Base-by-base conservation (phyloP, 2,329 filamentous ascomycete genomes). In the Leptodontidium sp. region DNA sequence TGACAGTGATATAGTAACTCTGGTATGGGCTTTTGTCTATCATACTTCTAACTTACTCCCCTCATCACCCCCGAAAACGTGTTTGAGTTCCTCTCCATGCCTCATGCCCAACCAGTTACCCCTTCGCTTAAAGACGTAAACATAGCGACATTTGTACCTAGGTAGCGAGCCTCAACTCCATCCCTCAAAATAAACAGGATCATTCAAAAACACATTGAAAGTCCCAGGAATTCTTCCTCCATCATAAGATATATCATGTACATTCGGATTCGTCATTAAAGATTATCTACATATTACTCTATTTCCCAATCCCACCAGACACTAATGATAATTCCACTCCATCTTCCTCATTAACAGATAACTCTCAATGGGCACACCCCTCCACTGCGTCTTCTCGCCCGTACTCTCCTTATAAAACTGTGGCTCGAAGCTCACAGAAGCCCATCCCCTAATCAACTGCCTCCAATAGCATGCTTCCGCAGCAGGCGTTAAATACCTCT, bases 401-500 rank as follows among this genome's bases (percentile, higher is more conserved):
- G 24, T 65, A 24, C 29, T 57, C 26, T 57, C 61, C 45, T 66
- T 66, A 24, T 49, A 72, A 26, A 49, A 57, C n/a, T 64, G 58
- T 21, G 72, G 70, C 49, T 59, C 59, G 38, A 70, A 70, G 52
- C 70, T 74, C 6, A 74, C 69, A 9, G 43, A 61, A 24, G 68
- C 71, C 69, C 66, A 74, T 1, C 70, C 66, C 21, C 45, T 32
- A 21, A 72, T 32, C 67, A 71, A 47, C 59, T 68, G 40, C 32
- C 71, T 64, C 71, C 85, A 87, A 71, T 87, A 87, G 70, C 85
- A 88, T 2, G 82, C 81, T 75, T 87, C 84, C 1, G 85, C 85
- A 2, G 85, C 84, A 1, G 84, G 84, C 1, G 85, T 87, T 38
- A 87, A 77, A 72, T 87, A 87, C 2, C 83, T 77, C 72, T 87